Base-by-base conservation (phyloP, 2,329 filamentous ascomycete species). In the Trichophyton verrucosum region DNA sequence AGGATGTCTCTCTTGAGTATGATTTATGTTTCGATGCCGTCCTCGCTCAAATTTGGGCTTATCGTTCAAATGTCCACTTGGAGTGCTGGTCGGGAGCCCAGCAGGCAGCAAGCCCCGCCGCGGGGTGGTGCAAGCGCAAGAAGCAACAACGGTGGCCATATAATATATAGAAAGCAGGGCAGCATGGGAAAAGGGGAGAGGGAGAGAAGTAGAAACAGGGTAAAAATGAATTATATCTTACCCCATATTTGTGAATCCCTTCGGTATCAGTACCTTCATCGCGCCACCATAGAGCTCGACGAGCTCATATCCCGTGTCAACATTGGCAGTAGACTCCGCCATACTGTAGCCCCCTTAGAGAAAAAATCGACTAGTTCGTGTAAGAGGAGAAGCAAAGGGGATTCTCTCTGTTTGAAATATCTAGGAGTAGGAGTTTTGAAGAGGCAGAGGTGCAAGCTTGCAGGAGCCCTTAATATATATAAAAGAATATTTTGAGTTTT, bases 271-370 rank as follows among this genome's bases (percentile, higher is more conserved):
- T 9, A 61, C 65, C 15, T 60, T 63, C 33, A 70, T 66, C 22
- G 68, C 68, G 11, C 68, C 68, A 33, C 67, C 68, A 58, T 66
- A 70, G 7, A 70, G 60, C 7, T 63, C 63, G 4, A 44, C 63
- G 8, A 46, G 44, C 55, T 3, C 11, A 42, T 64, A 64, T 20
- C 58, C 60, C 3, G 33, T 38, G 11, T 38, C 33, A 38, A 2
- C 3, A 17, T 38, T 9, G 40, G 6, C n/a, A 8, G 6, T 15
- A 8, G 42, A 15, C 13, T 57, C 33, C 55, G n/a, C 61, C 61
- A 62, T 62, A 13, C 13, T 38, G 33, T 9, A 11, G 33, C 33
- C 33, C 33, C 8, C 13, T 8, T 13, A 15, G 11, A 51, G 46
- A 51, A 51, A 7, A 9, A 20, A 6, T 51, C 22, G 11, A 13